Evolutionary conservation across 2,329 filamentous ascomycete species (phyloP).

Genomic region (Beauveria rudraprayagi): DNA sequence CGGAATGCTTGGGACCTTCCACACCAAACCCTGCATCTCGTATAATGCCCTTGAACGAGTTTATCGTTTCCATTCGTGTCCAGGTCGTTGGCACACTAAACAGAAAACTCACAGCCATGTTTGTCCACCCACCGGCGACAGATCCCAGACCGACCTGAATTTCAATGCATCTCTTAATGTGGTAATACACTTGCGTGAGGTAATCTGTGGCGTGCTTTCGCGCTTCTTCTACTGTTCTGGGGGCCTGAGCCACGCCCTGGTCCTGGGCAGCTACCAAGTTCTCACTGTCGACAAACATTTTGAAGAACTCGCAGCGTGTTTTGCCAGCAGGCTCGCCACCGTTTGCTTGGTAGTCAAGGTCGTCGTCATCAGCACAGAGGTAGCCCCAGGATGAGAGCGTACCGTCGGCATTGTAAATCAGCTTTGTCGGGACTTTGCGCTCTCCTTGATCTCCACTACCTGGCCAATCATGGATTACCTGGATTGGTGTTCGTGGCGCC

Average conservation of each 20-base stretch:
- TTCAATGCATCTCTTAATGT: conserved; percentile 38
- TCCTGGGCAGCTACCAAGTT: conserved; percentile 34
- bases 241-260: conserved; percentile 35
- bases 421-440: conserved; percentile 45
- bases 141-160: conserved; percentile 29
- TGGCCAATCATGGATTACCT: conserved; percentile 45
- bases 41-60: conserved; percentile 41
- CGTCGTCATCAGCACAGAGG: conserved; percentile 39
- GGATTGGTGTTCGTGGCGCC: conserved; percentile 32
- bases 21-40: conserved; percentile 39
- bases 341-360: conserved; percentile 17
- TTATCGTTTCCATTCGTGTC: conserved; percentile 40
- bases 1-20: conserved; percentile 30
- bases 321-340: conserved; percentile 21
- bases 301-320: conserved; percentile 42
- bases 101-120: conserved; percentile 41
- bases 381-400: conserved; percentile 45
- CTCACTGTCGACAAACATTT: conserved; percentile 43
- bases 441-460: conserved; percentile 43
- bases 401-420: conserved; percentile 37
- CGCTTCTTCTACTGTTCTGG: conserved; percentile 32
- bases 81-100: conserved; percentile 53
- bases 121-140: conserved; percentile 31
- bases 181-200: conserved; percentile 38
- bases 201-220: conserved; percentile 42